phyloP scores from a whole-genome alignment of 192 early-diverging fungal genomes.

The Fimicolochytrium jonesii region DNA sequence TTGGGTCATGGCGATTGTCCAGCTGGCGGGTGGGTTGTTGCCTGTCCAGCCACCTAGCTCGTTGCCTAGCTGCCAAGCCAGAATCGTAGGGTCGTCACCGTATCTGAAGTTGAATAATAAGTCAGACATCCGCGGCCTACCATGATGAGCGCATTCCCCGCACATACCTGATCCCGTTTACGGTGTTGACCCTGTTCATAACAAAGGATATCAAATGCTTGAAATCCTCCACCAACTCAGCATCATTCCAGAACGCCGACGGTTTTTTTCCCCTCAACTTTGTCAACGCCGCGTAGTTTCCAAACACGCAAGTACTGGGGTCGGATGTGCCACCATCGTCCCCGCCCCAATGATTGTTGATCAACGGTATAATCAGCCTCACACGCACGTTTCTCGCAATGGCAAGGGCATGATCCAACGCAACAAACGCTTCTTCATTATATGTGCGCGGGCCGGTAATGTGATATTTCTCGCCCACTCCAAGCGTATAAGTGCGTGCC shows the following conservation, averaged over 20 bases:
- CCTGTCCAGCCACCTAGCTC: conserved; percentile 33
- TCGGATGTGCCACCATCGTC: conserved; percentile 2
- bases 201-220: conserved; percentile 29
- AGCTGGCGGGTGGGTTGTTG: conserved; percentile 1
- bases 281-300: conserved; percentile 16
- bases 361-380: conserved; percentile 40
- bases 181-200: conserved; percentile 38
- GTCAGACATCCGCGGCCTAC: neutral
- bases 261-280: conserved; percentile 2
- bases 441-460: conserved; percentile 10
- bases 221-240: conserved; percentile 17
- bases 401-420: conserved; percentile 36
- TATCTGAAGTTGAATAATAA: conserved; percentile 19
- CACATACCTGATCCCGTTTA: conserved; percentile 30
- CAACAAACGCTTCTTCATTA: conserved; percentile 32
- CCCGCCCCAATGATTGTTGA: conserved; percentile 31
- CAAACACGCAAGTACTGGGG: conserved; percentile 8
- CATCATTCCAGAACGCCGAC: conserved; percentile 9
- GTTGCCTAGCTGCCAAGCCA: conserved; percentile 49
- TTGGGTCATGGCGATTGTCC: conserved; percentile 9
- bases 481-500: conserved; percentile 29
- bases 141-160: neutral
- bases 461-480: conserved; percentile 23
- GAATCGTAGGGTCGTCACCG: conserved; percentile 39
- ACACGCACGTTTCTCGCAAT: conserved; percentile 25